Evolutionary conservation across 768 basidiomycete genomes (phyloP).

Genomic region (Leccinum boreale): DNA sequence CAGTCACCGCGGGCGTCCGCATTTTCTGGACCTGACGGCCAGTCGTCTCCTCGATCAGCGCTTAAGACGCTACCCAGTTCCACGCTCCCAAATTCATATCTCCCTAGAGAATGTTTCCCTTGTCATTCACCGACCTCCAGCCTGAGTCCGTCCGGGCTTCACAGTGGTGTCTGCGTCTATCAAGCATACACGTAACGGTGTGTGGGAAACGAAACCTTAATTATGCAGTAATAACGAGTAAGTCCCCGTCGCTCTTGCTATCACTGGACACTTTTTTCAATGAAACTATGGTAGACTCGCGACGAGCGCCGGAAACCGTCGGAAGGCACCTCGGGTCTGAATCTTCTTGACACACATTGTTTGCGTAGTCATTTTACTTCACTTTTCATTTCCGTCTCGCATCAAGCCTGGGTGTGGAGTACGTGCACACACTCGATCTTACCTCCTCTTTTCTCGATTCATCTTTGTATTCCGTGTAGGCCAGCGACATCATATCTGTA

Average conservation of each 20-base stretch:
- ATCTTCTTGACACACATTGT: neutral
- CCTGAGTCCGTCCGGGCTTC: constrained; percentile 9
- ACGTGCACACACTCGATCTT: constrained; percentile 26
- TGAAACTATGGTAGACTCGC: neutral
- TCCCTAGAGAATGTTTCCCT: neutral
- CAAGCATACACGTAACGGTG: constrained; percentile 27
- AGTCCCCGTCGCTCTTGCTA: neutral
- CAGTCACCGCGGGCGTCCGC: constrained; percentile 17
- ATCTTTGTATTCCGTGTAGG: neutral
- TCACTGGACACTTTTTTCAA: neutral
- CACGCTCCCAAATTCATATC: constrained; percentile 4
- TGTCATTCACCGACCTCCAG: neutral
- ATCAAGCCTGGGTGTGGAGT: constrained; percentile 29
- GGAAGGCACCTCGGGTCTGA: neutral
- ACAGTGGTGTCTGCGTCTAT: constrained; percentile 15
- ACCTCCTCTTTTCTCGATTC: constrained; percentile 2
- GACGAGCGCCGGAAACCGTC: neutral
- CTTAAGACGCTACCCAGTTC: constrained; percentile 16
- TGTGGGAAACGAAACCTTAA: constrained; percentile 23
- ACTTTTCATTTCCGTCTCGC: constrained; percentile 14
- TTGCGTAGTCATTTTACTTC: constrained; percentile 1
- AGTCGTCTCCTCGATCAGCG: constrained; percentile 13
- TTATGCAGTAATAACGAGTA: constrained; percentile 1
- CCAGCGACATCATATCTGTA: neutral
- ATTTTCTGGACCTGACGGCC: neutral